These are phyloP conservation scores for Diaporthe sp. DNA, from an alignment of 2,329 filamentous ascomycete genomes.

Conservation along the genomic window DNA sequence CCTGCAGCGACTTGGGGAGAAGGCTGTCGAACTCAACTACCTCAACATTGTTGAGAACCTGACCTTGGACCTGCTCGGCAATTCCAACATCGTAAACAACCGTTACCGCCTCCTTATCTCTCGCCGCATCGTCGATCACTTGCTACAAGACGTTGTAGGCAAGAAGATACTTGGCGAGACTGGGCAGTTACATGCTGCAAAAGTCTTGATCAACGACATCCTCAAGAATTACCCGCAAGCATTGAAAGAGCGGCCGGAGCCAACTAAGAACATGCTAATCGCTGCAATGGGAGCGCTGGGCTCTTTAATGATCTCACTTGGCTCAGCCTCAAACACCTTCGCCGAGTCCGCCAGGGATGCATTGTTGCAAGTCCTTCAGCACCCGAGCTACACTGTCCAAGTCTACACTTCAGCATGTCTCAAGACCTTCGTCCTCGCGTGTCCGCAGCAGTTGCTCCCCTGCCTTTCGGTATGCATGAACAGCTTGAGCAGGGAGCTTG, in stretches of 20 bases:
- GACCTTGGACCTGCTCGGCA: slow-evolving; percentile 83
- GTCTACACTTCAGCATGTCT: slow-evolving; percentile 89
- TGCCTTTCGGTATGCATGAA: slow-evolving; percentile 98
- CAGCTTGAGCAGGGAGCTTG: slow-evolving; percentile 88
- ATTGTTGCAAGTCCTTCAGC: slow-evolving; percentile 89
- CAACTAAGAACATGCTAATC: slow-evolving; percentile 87
- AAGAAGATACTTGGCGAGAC: slow-evolving; percentile 88
- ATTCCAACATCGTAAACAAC: slow-evolving; percentile 82
- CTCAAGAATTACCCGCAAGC: slow-evolving; percentile 96
- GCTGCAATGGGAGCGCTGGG: slow-evolving; percentile 84
- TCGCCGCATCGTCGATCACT: slow-evolving; percentile 84
- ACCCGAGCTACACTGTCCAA: slow-evolving; percentile 96
- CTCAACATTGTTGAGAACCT: slow-evolving; percentile 84
- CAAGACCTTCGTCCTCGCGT: slow-evolving; percentile 88
- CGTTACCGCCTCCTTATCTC: slow-evolving; percentile 89
- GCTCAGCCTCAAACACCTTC: slow-evolving; percentile 83
- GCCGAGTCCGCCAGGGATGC: slow-evolving; percentile 89
- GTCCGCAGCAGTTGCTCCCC: slow-evolving; percentile 90
- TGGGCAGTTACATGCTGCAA: slow-evolving; percentile 86
- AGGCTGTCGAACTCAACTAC: slow-evolving; percentile 87
- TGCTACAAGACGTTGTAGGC: slow-evolving; percentile 88
- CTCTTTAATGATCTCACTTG: slow-evolving; percentile 82
- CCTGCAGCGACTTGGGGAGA: slow-evolving; percentile 83
- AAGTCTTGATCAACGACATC: slow-evolving; percentile 85
- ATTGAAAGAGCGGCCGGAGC: slow-evolving; percentile 87